A percentile compares a stretch with the other conserved stretches of the same genome.
Evolutionary conservation across 495 filamentous ascomycete species (phyloP).

Genomic region (Penicillium cosmopolitanum): DNA sequence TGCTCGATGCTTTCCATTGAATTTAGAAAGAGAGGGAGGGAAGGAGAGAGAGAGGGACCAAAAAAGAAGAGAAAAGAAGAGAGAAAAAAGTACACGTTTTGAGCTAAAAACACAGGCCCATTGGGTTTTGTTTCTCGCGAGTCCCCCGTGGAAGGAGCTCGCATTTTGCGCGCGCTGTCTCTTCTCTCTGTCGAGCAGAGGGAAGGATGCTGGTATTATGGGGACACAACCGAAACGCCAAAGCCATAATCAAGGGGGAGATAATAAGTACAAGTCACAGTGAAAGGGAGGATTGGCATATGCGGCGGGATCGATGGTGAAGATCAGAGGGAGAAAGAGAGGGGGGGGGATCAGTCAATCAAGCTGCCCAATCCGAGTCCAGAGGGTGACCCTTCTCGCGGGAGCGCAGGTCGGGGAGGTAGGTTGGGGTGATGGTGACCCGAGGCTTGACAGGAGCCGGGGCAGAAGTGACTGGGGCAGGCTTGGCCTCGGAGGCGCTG

Average conservation of each 20-base stretch:
- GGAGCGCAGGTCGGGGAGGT: slow-evolving; percentile 43
- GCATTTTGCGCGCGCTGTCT: slow-evolving; percentile 23
- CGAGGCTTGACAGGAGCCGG: slow-evolving; percentile 42
- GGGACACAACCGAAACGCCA: slow-evolving; percentile 43
- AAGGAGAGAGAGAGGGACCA: neutral
- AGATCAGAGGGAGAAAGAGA: neutral
- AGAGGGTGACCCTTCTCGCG: slow-evolving; percentile 54
- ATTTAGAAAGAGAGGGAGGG: slow-evolving; percentile 13
- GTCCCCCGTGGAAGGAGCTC: neutral
- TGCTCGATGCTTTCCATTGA: slow-evolving; percentile 21
- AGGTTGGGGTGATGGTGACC: slow-evolving; percentile 47
- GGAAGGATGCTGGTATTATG: slow-evolving; percentile 34
- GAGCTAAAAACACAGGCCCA: slow-evolving; percentile 17
- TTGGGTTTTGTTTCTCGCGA: slow-evolving; percentile 16
- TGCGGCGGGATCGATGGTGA: slow-evolving; percentile 7
- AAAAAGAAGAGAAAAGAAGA: slow-evolving; percentile 18
- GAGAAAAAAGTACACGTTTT: slow-evolving; percentile 12
- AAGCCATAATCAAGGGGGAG: slow-evolving; percentile 31
- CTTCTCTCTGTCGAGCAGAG: slow-evolving; percentile 12
- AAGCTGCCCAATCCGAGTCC: slow-evolving; percentile 64
- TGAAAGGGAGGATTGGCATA: slow-evolving; percentile 18
- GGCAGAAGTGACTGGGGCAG: slow-evolving; percentile 25
- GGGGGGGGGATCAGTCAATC: slow-evolving; percentile 13
- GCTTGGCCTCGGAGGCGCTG: slow-evolving; percentile 45
- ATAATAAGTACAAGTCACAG: slow-evolving; percentile 42